Evolutionary conservation across 2,329 filamentous ascomycete genomes (phyloP), one percentile per base, ranked within the genome.

Genomic region (Cladosporium sp.): DNA sequence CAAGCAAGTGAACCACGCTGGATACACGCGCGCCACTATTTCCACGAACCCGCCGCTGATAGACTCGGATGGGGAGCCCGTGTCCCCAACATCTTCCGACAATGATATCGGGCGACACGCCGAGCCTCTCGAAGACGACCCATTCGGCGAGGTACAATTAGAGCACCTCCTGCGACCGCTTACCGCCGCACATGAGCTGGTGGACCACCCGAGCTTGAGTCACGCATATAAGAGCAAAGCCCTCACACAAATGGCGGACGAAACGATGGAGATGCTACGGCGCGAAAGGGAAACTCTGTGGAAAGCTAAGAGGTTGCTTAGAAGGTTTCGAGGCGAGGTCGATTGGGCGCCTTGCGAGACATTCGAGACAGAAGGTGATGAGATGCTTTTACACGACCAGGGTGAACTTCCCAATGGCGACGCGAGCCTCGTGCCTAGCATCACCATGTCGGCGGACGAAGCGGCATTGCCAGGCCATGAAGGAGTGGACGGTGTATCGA

Each of bases 161-260:
- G 61, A 66, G 38, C 10, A 56, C 52, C 76, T 92, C 13, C 81
- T 93, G 52, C 85, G 84, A 16, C 89, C 89, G 10, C 74, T 93
- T 51, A 89, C 85, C 14, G 77, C 86, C 33, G 82, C 87, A 46
- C 85, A 85, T 67, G 86, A 91, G 55, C 76, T 95, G 13, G 80
- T 86, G 11, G 78, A 78, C 52, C 88, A 93, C 66, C 85, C 87
- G 48, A 85, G 85, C 19, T 74, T 91, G 38, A 88, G 86, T 55
- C 77, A 83, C 59, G 83, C 88, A 0, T 93, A 89, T 66, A 84
- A 78, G 11, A 88, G 86, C 46, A 84, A 81, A 59, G 87, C 85
- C 9, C 77, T 93, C 14, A 84, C 81, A 46, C 81, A 87, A 58
- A 78, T 95, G 52, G 81, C 85, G 14, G 76, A 77, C 42, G 84